Percentiles rank a stretch among this genome's conserved stretches.
phyloP scores from a whole-genome alignment of 129 eudicot genomes.

The Tagetes patula region DNA sequence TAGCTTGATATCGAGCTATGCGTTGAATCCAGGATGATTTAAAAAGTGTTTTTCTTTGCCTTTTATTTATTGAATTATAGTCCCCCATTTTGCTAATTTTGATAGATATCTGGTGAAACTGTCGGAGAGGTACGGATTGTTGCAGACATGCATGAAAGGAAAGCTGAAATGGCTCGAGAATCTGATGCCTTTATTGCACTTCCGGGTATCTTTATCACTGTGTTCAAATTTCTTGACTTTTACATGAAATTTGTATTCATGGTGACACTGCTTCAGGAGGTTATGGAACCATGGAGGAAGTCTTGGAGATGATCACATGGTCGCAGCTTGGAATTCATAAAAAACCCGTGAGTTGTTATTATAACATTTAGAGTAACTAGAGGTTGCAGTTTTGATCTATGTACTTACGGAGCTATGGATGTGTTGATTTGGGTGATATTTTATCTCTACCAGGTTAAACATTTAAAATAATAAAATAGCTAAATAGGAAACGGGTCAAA shows the following conservation, averaged over 20 bases:
- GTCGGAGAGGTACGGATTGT: slow-evolving; percentile 86
- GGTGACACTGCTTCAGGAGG: slow-evolving; percentile 56
- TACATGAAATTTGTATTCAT: slow-evolving; percentile 11
- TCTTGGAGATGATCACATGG: slow-evolving; percentile 95
- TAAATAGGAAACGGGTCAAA: not conserved
- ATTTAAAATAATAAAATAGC: not conserved
- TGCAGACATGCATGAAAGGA: slow-evolving; percentile 96
- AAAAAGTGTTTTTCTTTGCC: not conserved
- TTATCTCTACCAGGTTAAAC: not conserved
- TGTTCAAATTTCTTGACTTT: slow-evolving; percentile 16
- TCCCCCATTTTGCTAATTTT: slow-evolving; percentile 13
- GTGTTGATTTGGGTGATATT: not conserved
- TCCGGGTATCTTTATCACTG: slow-evolving; percentile 54
- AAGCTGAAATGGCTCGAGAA: slow-evolving; percentile 91
- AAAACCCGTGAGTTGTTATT: slow-evolving; percentile 54
- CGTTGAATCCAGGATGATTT: not conserved
- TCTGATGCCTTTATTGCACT: slow-evolving; percentile 95
- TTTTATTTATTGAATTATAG: slow-evolving; percentile 1
- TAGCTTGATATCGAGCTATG: not conserved
- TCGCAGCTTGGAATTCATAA: slow-evolving; percentile 92
- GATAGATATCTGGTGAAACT: slow-evolving; percentile 82
- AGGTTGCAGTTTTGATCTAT: not conserved
- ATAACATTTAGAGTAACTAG: not conserved
- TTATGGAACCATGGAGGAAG: slow-evolving; percentile 97
- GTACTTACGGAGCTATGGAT: not conserved